These are phyloP conservation scores for Populus pruinosa DNA, from an alignment of 345 rosid species.

Conservation along the genomic window DNA sequence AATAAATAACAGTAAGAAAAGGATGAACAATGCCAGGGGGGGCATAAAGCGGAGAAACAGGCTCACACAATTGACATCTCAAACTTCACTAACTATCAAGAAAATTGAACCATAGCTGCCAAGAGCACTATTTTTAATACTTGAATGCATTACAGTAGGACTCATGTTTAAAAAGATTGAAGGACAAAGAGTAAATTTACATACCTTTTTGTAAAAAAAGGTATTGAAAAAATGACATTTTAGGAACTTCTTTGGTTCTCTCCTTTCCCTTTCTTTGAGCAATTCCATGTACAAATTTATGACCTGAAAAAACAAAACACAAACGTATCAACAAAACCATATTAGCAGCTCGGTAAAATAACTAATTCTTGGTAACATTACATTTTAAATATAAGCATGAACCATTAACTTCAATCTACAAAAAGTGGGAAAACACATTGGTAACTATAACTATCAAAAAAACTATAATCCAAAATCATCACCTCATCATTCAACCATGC, in stretches of 20 bases:
- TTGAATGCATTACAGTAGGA: background rate
- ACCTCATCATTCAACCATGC: slow-evolving; percentile 99
- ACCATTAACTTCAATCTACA: background rate
- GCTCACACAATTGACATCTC: background rate
- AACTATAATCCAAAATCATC: slow-evolving; percentile 4
- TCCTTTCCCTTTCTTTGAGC: slow-evolving; percentile 89
- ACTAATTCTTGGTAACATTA: background rate
- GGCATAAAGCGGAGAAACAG: background rate
- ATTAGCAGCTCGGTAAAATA: background rate
- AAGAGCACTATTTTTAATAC: background rate
- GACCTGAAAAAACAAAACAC: slow-evolving; percentile 46
- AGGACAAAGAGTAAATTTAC: slow-evolving; percentile 2
- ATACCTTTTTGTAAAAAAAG: slow-evolving; percentile 92
- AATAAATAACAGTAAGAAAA: background rate
- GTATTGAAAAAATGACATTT: slow-evolving; percentile 95
- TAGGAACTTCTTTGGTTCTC: slow-evolving; percentile 78
- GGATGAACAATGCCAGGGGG: background rate
- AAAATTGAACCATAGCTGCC: background rate
- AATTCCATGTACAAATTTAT: slow-evolving; percentile 81
- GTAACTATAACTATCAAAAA: background rate
- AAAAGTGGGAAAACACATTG: background rate
- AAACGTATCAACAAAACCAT: slow-evolving; percentile 18
- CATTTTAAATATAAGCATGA: background rate
- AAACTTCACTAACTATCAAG: background rate
- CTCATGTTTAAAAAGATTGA: background rate